Evolutionary conservation across 2,329 filamentous ascomycete genomes (phyloP).

Genomic region (Fusarium piperis): DNA sequence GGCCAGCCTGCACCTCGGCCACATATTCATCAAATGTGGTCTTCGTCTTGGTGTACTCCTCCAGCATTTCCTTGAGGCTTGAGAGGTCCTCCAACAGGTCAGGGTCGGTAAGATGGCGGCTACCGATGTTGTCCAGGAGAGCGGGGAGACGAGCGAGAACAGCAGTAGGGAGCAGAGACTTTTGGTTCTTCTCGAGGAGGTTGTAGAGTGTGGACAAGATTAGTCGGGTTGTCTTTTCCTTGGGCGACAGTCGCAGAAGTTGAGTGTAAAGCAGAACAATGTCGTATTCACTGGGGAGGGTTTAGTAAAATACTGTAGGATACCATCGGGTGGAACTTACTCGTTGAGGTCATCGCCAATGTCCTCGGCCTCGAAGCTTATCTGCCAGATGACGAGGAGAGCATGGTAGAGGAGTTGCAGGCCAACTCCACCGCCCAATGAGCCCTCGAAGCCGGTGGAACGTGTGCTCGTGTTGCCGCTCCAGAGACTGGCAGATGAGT

Average conservation of each 20-base stretch:
- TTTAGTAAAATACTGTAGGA: slow-evolving; percentile 13
- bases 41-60: slow-evolving; percentile 75
- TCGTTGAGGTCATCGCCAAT: slow-evolving; percentile 83
- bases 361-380: slow-evolving; percentile 88
- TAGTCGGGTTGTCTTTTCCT: slow-evolving; percentile 96
- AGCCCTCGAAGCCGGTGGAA: slow-evolving; percentile 69
- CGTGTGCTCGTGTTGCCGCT: slow-evolving; percentile 63
- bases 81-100: slow-evolving; percentile 72
- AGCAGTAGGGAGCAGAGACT: slow-evolving; percentile 83
- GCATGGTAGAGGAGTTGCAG: slow-evolving; percentile 95
- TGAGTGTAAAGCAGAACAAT: slow-evolving; percentile 92
- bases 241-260: slow-evolving; percentile 89
- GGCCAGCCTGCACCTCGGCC: slow-evolving; percentile 84
- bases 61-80: slow-evolving; percentile 69
- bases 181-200: slow-evolving; percentile 75
- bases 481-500: slow-evolving; percentile 69
- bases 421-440: slow-evolving; percentile 82
- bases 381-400: slow-evolving; percentile 92
- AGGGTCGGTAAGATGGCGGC: slow-evolving; percentile 70
- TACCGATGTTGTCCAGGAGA: slow-evolving; percentile 69
- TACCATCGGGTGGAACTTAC: slow-evolving; percentile 60
- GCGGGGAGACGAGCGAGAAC: slow-evolving; percentile 83
- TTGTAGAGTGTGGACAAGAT: slow-evolving; percentile 90
- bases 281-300: slow-evolving; percentile 77
- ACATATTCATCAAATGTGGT: slow-evolving; percentile 90